phyloP scores from a whole-genome alignment of 352 stramenopile genomes.

The Stephanocyclus meneghinianus region DNA sequence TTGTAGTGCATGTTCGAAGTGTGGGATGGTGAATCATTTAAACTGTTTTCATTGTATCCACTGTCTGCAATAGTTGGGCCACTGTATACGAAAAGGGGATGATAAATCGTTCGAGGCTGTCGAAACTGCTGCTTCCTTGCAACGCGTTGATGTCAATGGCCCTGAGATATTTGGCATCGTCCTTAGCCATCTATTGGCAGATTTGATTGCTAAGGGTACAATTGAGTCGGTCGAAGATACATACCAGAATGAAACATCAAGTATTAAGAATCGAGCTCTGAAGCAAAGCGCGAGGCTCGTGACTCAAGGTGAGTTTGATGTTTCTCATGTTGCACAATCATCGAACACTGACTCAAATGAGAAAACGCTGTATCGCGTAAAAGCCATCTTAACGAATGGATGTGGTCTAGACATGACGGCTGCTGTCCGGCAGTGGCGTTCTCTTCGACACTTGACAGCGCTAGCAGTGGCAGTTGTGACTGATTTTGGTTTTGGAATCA shows the following conservation, averaged over 20 bases:
- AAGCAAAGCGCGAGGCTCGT: constrained; percentile 80
- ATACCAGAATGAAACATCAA: constrained; percentile 25
- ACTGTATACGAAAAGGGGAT: constrained; percentile 68
- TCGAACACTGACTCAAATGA: background rate
- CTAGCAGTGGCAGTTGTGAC: constrained; percentile 72
- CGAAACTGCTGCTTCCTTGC: constrained; percentile 74
- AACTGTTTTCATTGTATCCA: background rate
- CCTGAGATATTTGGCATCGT: constrained; percentile 75
- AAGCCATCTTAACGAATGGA: constrained; percentile 71
- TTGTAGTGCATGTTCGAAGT: background rate
- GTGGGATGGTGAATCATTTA: background rate
- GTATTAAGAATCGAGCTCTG: constrained; percentile 54
- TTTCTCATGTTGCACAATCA: background rate
- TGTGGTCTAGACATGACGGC: constrained; percentile 62
- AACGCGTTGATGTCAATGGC: constrained; percentile 75
- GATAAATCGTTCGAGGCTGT: constrained; percentile 66
- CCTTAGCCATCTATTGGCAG: constrained; percentile 73
- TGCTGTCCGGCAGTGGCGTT: constrained; percentile 75
- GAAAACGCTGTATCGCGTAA: background rate
- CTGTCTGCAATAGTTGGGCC: constrained; percentile 43
- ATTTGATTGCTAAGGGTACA: constrained; percentile 77
- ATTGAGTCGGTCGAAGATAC: constrained; percentile 48
- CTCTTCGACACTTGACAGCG: constrained; percentile 70
- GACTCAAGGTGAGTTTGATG: constrained; percentile 48
- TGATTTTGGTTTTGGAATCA: constrained; percentile 71